Evolutionary conservation across 768 basidiomycete species (phyloP), one percentile per base, ranked within the genome.

Genomic region (Saitozyma podzolica): DNA sequence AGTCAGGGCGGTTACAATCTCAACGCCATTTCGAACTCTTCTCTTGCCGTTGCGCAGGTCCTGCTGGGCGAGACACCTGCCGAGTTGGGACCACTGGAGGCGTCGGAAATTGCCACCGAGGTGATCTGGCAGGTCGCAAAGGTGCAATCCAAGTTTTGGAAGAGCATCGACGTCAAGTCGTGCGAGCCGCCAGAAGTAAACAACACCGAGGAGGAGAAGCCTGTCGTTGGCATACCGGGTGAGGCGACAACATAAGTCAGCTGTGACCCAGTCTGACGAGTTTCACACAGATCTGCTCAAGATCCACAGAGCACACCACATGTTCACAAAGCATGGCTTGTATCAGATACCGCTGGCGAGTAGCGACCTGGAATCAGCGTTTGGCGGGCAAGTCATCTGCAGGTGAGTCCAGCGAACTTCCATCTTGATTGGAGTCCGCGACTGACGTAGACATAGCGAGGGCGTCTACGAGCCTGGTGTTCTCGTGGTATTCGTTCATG

Each of bases 1-100:
- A 29, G 29, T 13, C 66, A 98, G 94, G 96, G 96, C 9, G 96
- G 96, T 1, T 99, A 99, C 80, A 92, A 93, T 70, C 84, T 97
- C 37, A 85, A 90, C 14, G 88, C 96, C 2, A 91, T 94, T 67
- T 89, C 93, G 17, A 83, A 82, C 14, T 97, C 93, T 19, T 89
- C 92, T 0, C 78, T 93, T 42, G 94, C 92, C 1, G 95, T 97
- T 40, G 86, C 89, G 7, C 83, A 85, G 62, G 84, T 92, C n/a
- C 80, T 98, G n/a, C 84, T 97, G 8, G 96, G 96, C 3, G 89
- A 93, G 66, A 83, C 89, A 2, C 92, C 94, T 0, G 88, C 88
- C 0, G 84, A 87, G 62, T 80, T 97, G 8, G 84, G 85, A 0
- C 84, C 89, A 0, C 81, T 92, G 9, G 63, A 74, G 80, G 92